These are phyloP conservation scores for Malassezia psittaci DNA, from an alignment of 1,284 basidiomycete genomes.

Conservation along the genomic window DNA sequence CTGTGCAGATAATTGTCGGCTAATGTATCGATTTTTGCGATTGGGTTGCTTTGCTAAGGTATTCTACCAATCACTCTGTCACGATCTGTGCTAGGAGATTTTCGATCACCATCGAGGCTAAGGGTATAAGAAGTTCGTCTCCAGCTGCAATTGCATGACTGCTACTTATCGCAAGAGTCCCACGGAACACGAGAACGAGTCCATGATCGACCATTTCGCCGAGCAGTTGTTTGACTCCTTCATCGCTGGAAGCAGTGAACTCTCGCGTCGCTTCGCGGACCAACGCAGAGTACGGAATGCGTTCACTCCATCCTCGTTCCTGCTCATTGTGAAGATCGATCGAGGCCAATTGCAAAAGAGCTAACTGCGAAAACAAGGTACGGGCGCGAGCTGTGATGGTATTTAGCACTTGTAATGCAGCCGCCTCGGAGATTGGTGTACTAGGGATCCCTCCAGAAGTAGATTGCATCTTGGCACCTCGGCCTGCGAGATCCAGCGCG, in stretches of 20 bases:
- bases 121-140: constrained; percentile 15
- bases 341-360: constrained; percentile 6
- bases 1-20: not conserved
- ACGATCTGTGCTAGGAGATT: constrained; percentile 8
- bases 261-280: constrained; percentile 15
- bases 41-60: too few species aligned
- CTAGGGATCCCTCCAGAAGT: constrained; percentile 1
- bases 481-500: constrained; percentile 12
- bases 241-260: constrained; percentile 14
- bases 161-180: constrained; percentile 8
- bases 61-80: too few species aligned
- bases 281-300: constrained; percentile 6
- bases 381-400: constrained; percentile 17
- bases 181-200: constrained; percentile 11
- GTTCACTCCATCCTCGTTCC: not conserved
- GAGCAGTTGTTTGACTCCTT: constrained; percentile 16
- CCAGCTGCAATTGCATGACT: constrained; percentile 18
- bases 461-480: constrained; percentile 4
- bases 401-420: constrained; percentile 16
- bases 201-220: constrained; percentile 19
- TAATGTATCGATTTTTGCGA: not conserved
- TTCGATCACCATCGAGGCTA: constrained; percentile 2
- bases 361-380: constrained; percentile 13
- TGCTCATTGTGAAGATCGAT: not conserved
- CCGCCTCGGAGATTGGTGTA: constrained; percentile 5